These are phyloP conservation scores for Cnidoscolus chayamansa DNA, from an alignment of 441 rosid species.

Conservation along the genomic window DNA sequence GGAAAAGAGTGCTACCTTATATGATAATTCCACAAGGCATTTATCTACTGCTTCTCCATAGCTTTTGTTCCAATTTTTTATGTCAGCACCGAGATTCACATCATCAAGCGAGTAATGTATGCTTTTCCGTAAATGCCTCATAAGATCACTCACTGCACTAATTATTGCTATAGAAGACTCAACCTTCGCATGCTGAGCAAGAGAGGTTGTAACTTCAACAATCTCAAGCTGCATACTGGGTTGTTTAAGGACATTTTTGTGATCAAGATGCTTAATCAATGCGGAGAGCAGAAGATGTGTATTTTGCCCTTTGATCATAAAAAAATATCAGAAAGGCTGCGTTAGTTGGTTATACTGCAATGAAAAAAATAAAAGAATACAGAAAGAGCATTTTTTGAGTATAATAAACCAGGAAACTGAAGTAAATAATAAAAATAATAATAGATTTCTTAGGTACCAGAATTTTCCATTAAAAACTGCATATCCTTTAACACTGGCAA, in stretches of 20 bases:
- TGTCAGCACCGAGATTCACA: conserved; percentile 54
- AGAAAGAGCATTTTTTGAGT: conserved; percentile 16
- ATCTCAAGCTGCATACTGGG: conserved; percentile 73
- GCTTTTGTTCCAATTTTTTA: conserved; percentile 52
- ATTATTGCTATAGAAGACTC: conserved; percentile 71
- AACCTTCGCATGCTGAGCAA: conserved; percentile 61
- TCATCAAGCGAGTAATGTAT: conserved; percentile 74
- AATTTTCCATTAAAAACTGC: conserved; percentile 72
- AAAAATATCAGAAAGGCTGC: conserved; percentile 20
- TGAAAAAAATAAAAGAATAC: conserved; percentile 6
- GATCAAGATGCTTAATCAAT: conserved; percentile 90
- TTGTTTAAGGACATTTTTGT: conserved; percentile 74
- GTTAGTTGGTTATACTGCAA: conserved; percentile 19
- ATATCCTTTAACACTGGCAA: conserved; percentile 74
- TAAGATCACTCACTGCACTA: conserved; percentile 64
- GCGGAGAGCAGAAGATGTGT: conserved; percentile 74
- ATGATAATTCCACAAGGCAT: conserved; percentile 70
- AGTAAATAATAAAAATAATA: conserved; percentile 10
- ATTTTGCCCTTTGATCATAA: conserved; percentile 54
- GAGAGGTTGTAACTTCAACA: conserved; percentile 65
- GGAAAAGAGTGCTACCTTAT: conserved; percentile 50
- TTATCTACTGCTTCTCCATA: conserved; percentile 72
- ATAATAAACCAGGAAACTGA: background rate
- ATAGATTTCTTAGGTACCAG: conserved; percentile 43
- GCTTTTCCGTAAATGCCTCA: conserved; percentile 83